Conservation (phyloP, 768 basidiomycete genomes). For the Rickenella mellea region DNA sequence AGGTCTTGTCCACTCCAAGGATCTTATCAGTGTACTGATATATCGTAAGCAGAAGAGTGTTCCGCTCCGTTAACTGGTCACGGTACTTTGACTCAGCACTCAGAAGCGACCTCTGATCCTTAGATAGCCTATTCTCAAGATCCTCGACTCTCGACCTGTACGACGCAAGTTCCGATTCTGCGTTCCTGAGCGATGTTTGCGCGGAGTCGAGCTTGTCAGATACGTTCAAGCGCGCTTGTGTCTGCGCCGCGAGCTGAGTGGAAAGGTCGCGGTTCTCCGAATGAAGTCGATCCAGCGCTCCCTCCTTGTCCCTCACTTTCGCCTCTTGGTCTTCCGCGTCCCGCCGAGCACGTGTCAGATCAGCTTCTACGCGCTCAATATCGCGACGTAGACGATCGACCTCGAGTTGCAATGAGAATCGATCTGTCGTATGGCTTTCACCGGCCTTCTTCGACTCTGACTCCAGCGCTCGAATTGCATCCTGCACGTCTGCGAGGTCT, state of each 20-base stretch:
- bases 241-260: conserved; percentile 71
- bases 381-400: conserved; percentile 81
- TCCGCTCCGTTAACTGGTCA: conserved; percentile 89
- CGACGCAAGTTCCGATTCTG: conserved; percentile 57
- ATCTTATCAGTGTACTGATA: conserved; percentile 96
- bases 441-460: conserved; percentile 71
- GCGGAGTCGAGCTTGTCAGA: conserved; percentile 81
- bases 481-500: conserved; percentile 68
- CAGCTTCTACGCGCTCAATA: conserved; percentile 69
- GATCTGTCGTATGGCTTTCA: conserved; percentile 73
- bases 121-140: conserved; percentile 70
- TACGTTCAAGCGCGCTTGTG: conserved; percentile 77
- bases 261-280: conserved; percentile 76
- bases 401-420: conserved; percentile 85
- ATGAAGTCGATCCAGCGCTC: conserved; percentile 64
- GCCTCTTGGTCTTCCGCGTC: conserved; percentile 63
- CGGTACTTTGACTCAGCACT: conserved; percentile 72
- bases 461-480: conserved; percentile 61
- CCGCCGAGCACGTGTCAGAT: conserved; percentile 58
- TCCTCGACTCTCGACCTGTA: conserved; percentile 59
- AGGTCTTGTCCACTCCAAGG: conserved; percentile 79
- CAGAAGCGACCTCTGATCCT: conserved; percentile 70
- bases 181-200: conserved; percentile 48
- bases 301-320: conserved; percentile 59
- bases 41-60: conserved; percentile 82